These are phyloP conservation scores for Neoboletus subvelutipes DNA, from an alignment of 768 basidiomycete genomes.

Conservation along the genomic window DNA sequence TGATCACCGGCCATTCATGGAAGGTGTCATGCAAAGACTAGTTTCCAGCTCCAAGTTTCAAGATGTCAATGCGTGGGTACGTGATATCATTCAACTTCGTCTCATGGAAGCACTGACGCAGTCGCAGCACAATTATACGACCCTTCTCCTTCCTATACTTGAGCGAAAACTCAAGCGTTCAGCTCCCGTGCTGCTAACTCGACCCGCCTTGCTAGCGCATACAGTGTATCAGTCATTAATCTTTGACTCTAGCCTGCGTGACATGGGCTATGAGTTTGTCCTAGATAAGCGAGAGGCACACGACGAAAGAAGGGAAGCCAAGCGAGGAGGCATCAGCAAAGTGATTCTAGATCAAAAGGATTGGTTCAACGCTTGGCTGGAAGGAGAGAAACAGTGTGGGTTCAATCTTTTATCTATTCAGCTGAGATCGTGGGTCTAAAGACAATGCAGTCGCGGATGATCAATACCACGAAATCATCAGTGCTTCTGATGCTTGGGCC, in stretches of 20 bases:
- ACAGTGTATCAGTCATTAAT: constrained; percentile 90
- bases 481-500: constrained; percentile 80
- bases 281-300: constrained; percentile 19
- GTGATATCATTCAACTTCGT: constrained; percentile 17
- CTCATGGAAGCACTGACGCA: not conserved
- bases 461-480: constrained; percentile 84
- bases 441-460: constrained; percentile 70
- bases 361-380: constrained; percentile 92
- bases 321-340: constrained; percentile 79
- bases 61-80: constrained; percentile 74
- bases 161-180: constrained; percentile 73
- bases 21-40: constrained; percentile 67
- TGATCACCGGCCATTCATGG: constrained; percentile 82
- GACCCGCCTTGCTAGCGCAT: constrained; percentile 88
- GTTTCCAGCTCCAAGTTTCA: constrained; percentile 62
- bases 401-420: constrained; percentile 3
- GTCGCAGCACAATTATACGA: constrained; percentile 78
- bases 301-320: constrained; percentile 21
- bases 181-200: constrained; percentile 67
- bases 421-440: not conserved
- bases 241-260: constrained; percentile 78
- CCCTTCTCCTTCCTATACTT: constrained; percentile 74
- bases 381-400: constrained; percentile 87
- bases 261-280: constrained; percentile 66
- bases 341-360: constrained; percentile 78